These are phyloP conservation scores for Neonectria neomacrospora DNA, from an alignment of 2,329 filamentous ascomycete genomes.

Conservation along the genomic window DNA sequence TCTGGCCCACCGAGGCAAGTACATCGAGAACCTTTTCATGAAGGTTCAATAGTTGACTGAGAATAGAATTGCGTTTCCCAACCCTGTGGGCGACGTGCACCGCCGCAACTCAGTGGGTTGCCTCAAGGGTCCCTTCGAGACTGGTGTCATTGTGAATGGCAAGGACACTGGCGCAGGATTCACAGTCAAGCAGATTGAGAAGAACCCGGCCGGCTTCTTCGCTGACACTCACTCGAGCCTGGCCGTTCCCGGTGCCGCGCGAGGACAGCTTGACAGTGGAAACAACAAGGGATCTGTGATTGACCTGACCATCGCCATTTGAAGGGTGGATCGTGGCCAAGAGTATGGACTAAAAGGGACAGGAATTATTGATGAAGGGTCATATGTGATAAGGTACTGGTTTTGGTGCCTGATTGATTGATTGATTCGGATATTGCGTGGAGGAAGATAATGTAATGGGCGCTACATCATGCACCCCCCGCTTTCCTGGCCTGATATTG, in stretches of 20 bases:
- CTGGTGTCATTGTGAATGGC: conserved; percentile 45
- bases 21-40: conserved; percentile 8
- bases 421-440: conserved; percentile 14
- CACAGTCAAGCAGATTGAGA: conserved; percentile 61
- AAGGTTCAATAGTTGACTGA: conserved; percentile 27
- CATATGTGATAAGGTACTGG: conserved; percentile 12
- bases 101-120: conserved; percentile 55
- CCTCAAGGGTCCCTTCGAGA: conserved; percentile 50
- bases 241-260: conserved; percentile 61
- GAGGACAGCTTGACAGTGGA: conserved; percentile 57
- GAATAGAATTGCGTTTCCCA: conserved; percentile 57
- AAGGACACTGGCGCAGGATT: conserved; percentile 56
- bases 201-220: conserved; percentile 62
- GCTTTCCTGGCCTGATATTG: neutral
- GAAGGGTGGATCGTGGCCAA: neutral
- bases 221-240: conserved; percentile 62
- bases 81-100: conserved; percentile 54
- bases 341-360: neutral
- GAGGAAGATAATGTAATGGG: conserved; percentile 35
- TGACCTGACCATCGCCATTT: neutral
- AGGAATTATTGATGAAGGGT: neutral
- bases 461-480: conserved; percentile 5
- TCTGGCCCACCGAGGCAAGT: conserved; percentile 60
- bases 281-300: conserved; percentile 1
- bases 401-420: conserved; percentile 21